These are phyloP conservation scores for Mucor irregularis DNA, from an alignment of 371 early-diverging fungal species.

Conservation along the genomic window DNA sequence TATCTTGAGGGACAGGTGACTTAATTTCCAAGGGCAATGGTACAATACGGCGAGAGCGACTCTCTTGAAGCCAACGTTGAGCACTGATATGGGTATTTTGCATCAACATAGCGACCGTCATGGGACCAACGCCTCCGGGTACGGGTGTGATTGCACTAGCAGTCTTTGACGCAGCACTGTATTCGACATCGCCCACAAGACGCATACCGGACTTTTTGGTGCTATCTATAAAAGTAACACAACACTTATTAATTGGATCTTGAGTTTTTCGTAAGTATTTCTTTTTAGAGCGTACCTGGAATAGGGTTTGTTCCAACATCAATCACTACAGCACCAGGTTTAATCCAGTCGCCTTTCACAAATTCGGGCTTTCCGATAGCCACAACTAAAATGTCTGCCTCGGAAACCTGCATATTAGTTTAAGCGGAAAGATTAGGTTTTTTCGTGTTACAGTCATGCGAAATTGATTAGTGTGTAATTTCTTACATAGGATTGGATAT, in stretches of 20 bases:
- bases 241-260: too few relatives aligned
- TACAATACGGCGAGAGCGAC: conserved; percentile 50
- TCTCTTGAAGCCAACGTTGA: conserved; percentile 64
- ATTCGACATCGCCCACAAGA: conserved; percentile 94
- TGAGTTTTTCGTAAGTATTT: too few relatives aligned
- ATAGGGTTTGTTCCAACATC: conserved; percentile 94
- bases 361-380: conserved; percentile 83
- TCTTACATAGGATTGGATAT: conserved; percentile 71
- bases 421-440: not conserved
- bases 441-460: too few relatives aligned
- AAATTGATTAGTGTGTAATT: too few relatives aligned
- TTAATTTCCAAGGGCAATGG: conserved; percentile 67
- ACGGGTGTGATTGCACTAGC: conserved; percentile 90
- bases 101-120: conserved; percentile 96
- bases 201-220: conserved; percentile 86
- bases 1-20: conserved; percentile 88
- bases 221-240: conserved; percentile 49
- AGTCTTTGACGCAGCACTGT: conserved; percentile 59
- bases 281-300: conserved; percentile 41
- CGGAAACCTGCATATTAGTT: conserved; percentile 42
- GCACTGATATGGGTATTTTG: conserved; percentile 82
- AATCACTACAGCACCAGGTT: conserved; percentile 88
- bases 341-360: conserved; percentile 89
- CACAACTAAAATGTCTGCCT: conserved; percentile 89
- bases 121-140: conserved; percentile 96